phyloP scores from a whole-genome alignment of 1,284 basidiomycete species.

The Cystobasidium slooffiae region DNA sequence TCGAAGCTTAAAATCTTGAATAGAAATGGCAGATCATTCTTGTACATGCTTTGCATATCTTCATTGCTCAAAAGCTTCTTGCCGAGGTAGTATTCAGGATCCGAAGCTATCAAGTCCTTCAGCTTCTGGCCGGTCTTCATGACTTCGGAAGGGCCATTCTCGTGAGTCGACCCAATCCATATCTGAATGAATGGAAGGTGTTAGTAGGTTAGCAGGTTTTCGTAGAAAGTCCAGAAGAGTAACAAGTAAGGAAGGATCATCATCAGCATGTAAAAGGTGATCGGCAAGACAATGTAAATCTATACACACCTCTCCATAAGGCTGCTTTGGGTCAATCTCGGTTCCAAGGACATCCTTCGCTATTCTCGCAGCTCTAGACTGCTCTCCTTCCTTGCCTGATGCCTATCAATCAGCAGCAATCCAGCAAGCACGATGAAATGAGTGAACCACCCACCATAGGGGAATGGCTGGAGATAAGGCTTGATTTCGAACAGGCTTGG shows the following conservation, averaged over 20 bases:
- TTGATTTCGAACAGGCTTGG: conserved; percentile 47
- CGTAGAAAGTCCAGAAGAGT: background rate
- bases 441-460: conserved; percentile 42
- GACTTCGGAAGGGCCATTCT: conserved; percentile 45
- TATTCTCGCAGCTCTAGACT: conserved; percentile 47
- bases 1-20: conserved; percentile 51
- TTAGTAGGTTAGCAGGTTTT: background rate
- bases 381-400: conserved; percentile 35
- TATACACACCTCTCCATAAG: conserved; percentile 48
- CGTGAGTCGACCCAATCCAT: conserved; percentile 45
- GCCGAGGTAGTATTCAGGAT: conserved; percentile 46
- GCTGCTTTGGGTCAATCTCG: conserved; percentile 47
- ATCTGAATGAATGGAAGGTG: conserved; percentile 4
- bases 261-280: background rate
- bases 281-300: conserved; percentile 5
- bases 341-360: conserved; percentile 45
- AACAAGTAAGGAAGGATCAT: too few species aligned
- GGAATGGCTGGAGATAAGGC: conserved; percentile 50
- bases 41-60: conserved; percentile 46
- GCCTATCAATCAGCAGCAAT: background rate
- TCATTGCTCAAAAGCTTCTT: conserved; percentile 45
- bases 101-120: conserved; percentile 38
- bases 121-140: conserved; percentile 39
- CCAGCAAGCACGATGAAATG: background rate
- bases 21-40: conserved; percentile 47